Base-by-base conservation (phyloP, 345 rosid genomes). In the Angophora floribunda region DNA sequence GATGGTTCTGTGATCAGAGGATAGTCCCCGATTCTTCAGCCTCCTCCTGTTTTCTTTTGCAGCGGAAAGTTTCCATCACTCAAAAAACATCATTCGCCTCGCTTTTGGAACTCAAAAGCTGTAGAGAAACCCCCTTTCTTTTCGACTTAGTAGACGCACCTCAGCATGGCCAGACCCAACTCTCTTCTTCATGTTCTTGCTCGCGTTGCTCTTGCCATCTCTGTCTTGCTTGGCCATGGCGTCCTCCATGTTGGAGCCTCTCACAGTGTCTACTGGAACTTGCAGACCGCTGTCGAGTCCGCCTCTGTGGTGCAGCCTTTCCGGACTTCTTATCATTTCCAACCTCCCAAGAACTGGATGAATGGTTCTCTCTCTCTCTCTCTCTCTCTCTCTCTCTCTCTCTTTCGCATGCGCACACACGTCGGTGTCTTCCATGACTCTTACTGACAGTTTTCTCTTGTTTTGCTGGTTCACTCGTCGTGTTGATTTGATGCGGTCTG, bases 301-400 rank as follows among this genome's bases (percentile, higher is more conserved):
- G 1, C 79, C 47, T 32, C 47, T 19, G 22, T 28, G 55, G 7
- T 22, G 44, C 96, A 95, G 89, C 96, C 95, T 85, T 95, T 95
- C 85, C 90, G 95, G 87, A 95, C 98, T 51, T 93, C 88, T 51
- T 96, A 89, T 75, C 97, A 96, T 86, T 96, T 96, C 85, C 97
- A 96, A 86, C 96, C 97, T 50, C 89, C 94, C 88, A 93, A 92
- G 88, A 95, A 94, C 79, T 96, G 98, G 98, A 94, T 95, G 92
- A 96, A 95, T 86, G 98, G 98, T 95, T 82, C 52, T 10, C 52
- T 57, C 44, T 44, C 57, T n/a, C 57, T 22, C 65, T 51, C 67
- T 50, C 49, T 41, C 26, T 67, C 36, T 22, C 67, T 4, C 28
- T 51, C 26, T 36, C 65, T n/a, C n/a, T n/a, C n/a, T n/a, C n/a